Percentiles rank a stretch among this genome's conserved stretches.
These are phyloP conservation scores for Kazachstania kunashirensis DNA, from an alignment of 805 yeast species.

Conservation along the genomic window DNA sequence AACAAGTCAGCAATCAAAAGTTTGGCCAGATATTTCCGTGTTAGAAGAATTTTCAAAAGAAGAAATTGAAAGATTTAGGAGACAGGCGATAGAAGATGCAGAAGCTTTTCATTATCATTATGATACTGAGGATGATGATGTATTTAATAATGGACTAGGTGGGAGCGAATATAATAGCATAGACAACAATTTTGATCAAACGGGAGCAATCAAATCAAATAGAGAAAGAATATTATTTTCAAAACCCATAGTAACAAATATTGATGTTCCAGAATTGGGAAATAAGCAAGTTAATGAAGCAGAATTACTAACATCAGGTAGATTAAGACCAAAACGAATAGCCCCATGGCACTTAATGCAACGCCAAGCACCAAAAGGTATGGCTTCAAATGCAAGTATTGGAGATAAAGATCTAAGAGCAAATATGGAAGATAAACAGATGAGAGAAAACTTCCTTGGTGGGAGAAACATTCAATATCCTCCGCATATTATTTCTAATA, in stretches of 20 bases:
- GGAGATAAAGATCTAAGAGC: constrained; percentile 3
- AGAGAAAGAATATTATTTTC: constrained; percentile 32
- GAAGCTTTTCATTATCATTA: constrained; percentile 32
- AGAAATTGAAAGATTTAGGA: constrained; percentile 45
- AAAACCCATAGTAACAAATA: constrained; percentile 35
- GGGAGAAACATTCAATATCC: constrained; percentile 33
- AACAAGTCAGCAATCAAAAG: constrained; percentile 18
- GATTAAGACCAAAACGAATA: constrained; percentile 64
- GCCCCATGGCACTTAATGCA: constrained; percentile 59
- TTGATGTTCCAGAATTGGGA: constrained; percentile 34
- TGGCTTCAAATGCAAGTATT: constrained; percentile 1
- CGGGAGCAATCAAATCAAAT: neutral
- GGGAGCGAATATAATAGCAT: constrained; percentile 17
- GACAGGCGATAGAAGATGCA: constrained; percentile 33
- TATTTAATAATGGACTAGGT: constrained; percentile 2
- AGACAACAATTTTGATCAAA: too few relatives aligned
- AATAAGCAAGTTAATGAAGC: constrained; percentile 46
- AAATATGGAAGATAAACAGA: constrained; percentile 10
- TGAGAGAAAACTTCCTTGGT: constrained; percentile 23
- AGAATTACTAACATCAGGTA: constrained; percentile 42
- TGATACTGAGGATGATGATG: constrained; percentile 25
- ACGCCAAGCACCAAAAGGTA: constrained; percentile 8
- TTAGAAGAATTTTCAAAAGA: constrained; percentile 69
- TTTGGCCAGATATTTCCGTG: constrained; percentile 79
- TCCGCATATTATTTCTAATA: constrained; percentile 36